Base-by-base conservation (phyloP, 2,329 filamentous ascomycete genomes). In the Hansfordia pulvinata region DNA sequence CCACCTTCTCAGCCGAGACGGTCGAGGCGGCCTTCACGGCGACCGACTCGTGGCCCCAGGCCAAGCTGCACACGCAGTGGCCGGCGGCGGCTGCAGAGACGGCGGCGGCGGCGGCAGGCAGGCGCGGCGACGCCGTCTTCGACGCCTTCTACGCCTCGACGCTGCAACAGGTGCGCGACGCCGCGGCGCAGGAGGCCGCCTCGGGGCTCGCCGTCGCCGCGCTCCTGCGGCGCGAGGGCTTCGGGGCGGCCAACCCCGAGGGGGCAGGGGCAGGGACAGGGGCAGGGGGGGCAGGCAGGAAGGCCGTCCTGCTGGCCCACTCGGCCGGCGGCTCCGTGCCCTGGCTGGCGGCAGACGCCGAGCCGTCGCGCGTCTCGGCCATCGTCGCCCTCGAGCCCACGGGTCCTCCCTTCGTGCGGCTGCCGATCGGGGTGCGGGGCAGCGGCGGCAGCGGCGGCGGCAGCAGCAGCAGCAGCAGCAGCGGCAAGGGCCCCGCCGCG, bases 61-160 rank as follows among this genome's bases (percentile, higher is more conserved):
- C 53, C 5, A 27, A 32, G 10, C 35, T 50, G 4, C 53, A 57
- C 25, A 54, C 47, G 7, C 49, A 56, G 37, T 57, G 52, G 50
- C 49, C 49, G 11, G 52, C 52, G 12, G 37, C 41, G 6, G n/a
- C n/a, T n/a, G n/a, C n/a, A n/a, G n/a, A n/a, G n/a, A n/a, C n/a
- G n/a, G n/a, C n/a, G n/a, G n/a, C n/a, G n/a, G n/a, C n/a, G n/a
- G 50, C 49, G 3, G 27, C 43, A 10, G 40, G 43, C 12, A 49
- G 43, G 11, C 44, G 53, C 10, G 34, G 34, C 8, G 34, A 36
- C 19, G 15, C 22, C 6, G 14, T 32, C 3, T 36, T 36, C 15
- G 34, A 36, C 19, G 20, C 19, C 3, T 36, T 25, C 25, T 34
- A 32, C 20, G 19, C 17, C 8, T 20, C 22, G 6, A 30, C 19